These are phyloP conservation scores for Ceratocystis cubensis DNA, from an alignment of 2,329 filamentous ascomycete genomes.

Conservation along the genomic window DNA sequence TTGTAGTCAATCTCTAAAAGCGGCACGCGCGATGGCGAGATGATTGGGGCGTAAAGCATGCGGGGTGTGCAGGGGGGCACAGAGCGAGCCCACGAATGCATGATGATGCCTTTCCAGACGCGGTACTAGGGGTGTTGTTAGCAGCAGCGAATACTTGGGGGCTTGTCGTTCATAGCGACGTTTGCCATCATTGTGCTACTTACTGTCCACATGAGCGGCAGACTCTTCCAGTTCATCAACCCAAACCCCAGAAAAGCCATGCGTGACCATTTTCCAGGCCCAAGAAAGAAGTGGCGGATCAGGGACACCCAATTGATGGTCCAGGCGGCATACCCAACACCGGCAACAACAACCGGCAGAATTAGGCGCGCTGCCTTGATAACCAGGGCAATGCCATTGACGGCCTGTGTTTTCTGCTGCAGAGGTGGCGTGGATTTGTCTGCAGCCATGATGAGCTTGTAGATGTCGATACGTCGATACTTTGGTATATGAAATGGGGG, in stretches of 20 bases:
- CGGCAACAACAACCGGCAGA: conserved; percentile 32
- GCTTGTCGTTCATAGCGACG: too few species aligned
- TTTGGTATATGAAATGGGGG: background rate
- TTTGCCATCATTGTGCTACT: conserved; percentile 25
- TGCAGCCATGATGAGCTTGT: background rate
- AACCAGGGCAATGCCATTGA: conserved; percentile 23
- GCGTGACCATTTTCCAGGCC: conserved; percentile 41
- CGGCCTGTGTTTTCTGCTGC: conserved; percentile 16
- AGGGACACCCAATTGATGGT: conserved; percentile 33
- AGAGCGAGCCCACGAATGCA: conserved; percentile 40
- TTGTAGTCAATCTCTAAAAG: conserved; percentile 78
- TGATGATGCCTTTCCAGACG: conserved; percentile 44
- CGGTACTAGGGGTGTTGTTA: conserved; percentile 35
- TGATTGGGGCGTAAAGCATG: conserved; percentile 60
- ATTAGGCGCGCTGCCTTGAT: conserved; percentile 30
- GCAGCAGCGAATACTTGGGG: background rate
- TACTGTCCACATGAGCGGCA: conserved; percentile 68
- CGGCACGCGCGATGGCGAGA: conserved; percentile 53
- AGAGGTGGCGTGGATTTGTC: background rate
- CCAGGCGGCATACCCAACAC: conserved; percentile 37
- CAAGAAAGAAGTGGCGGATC: conserved; percentile 37
- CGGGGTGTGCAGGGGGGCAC: conserved; percentile 41
- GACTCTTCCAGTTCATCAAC: conserved; percentile 56
- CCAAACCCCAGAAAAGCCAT: conserved; percentile 44
- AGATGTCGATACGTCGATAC: background rate